Percentiles rank a stretch among this genome's conserved stretches.
Conservation (phyloP, 2,329 filamentous ascomycete genomes). For the Trichoderma koningiopsis region DNA sequence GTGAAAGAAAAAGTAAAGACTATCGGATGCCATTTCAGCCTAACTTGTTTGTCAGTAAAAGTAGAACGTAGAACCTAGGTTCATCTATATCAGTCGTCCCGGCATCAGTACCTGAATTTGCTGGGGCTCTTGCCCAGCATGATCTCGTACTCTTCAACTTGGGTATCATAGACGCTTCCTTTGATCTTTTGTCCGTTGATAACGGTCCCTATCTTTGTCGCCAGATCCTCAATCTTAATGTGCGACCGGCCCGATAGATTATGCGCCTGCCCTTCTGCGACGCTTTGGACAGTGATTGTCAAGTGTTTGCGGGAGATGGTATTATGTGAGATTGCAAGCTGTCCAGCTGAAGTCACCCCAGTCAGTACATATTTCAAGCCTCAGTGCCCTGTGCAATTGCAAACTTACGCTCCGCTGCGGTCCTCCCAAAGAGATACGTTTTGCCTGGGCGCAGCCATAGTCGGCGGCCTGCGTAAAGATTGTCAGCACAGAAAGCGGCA, state of each 20-base stretch:
- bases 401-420: conserved; percentile 62
- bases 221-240: conserved; percentile 74
- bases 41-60: conserved; percentile 40
- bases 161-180: conserved; percentile 60
- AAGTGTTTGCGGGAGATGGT: conserved; percentile 89
- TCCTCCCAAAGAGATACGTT: conserved; percentile 82
- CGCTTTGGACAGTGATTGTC: conserved; percentile 69
- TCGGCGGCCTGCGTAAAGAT: conserved; percentile 45
- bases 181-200: conserved; percentile 74
- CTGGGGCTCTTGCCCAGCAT: conserved; percentile 71
- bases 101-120: conserved; percentile 55
- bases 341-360: conserved; percentile 53
- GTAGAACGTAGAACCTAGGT: background rate
- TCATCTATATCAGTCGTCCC: background rate
- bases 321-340: conserved; percentile 72
- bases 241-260: conserved; percentile 66
- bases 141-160: conserved; percentile 58
- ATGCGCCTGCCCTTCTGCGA: conserved; percentile 66
- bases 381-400: background rate
- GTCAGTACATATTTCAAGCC: background rate
- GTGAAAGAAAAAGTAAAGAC: conserved; percentile 81
- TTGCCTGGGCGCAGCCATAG: conserved; percentile 87
- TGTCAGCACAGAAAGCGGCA: background rate
- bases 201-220: conserved; percentile 81
- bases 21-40: conserved; percentile 76